Percentiles rank a stretch among this genome's conserved stretches.
Conservation (phyloP, 2,329 filamentous ascomycete genomes). For the Aspergillus aculeatinus region DNA sequence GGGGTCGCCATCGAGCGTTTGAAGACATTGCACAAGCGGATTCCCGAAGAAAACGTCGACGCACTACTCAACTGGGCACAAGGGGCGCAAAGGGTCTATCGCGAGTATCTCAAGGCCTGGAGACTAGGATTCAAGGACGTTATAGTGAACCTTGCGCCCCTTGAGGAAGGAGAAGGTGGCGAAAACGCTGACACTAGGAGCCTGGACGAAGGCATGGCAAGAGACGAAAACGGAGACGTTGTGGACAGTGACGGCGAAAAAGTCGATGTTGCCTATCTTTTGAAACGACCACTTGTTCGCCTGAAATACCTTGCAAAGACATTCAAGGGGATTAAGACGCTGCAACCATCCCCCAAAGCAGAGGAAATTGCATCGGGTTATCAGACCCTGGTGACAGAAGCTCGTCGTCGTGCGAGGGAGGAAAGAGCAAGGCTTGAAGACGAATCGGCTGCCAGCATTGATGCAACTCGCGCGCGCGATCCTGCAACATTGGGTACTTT, state of each 20-base stretch:
- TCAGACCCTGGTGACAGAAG: conserved; percentile 71
- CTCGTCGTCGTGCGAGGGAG: conserved; percentile 70
- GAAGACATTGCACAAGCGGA: conserved; percentile 74
- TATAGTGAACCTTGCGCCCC: conserved; percentile 84
- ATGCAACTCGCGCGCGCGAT: conserved; percentile 76
- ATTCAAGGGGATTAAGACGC: conserved; percentile 60
- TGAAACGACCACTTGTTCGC: conserved; percentile 84
- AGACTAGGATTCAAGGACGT: conserved; percentile 91
- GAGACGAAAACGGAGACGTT: conserved; percentile 61
- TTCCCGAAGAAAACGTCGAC: conserved; percentile 71
- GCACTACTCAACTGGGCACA: conserved; percentile 79
- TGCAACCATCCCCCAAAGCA: conserved; percentile 51
- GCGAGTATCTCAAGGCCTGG: conserved; percentile 84
- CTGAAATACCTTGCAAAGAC: conserved; percentile 85
- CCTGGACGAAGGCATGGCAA: conserved; percentile 55
- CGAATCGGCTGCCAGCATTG: conserved; percentile 80
- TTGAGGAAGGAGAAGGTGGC: conserved; percentile 60
- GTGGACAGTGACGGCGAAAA: conserved; percentile 76
- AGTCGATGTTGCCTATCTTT: conserved; percentile 88
- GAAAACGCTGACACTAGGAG: conserved; percentile 47
- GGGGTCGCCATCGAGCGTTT: conserved; percentile 84
- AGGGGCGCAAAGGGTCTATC: conserved; percentile 73
- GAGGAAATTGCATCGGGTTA: conserved; percentile 63
- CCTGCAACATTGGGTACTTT: conserved; percentile 72
- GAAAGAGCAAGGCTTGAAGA: conserved; percentile 75